phyloP scores from a whole-genome alignment of 2,329 filamentous ascomycete species.

The Aspergillus caelatus region DNA sequence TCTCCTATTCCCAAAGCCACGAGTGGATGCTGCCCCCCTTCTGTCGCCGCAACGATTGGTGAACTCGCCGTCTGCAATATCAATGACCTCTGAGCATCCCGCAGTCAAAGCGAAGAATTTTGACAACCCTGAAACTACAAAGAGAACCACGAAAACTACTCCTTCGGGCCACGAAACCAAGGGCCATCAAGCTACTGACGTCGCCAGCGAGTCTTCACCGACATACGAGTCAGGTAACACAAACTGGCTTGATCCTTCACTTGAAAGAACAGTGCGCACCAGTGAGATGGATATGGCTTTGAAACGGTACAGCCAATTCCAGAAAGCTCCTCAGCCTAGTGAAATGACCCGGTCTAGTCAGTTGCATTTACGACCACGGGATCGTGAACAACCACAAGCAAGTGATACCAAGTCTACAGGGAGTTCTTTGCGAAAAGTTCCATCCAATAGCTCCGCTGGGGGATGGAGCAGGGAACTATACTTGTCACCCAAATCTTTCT shows the following conservation, averaged over 20 bases:
- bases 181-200: conserved; percentile 20
- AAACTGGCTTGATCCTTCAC: conserved; percentile 28
- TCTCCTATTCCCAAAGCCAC: conserved; percentile 45
- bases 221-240: conserved; percentile 24
- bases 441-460: conserved; percentile 28
- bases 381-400: conserved; percentile 25
- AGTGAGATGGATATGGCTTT: conserved; percentile 39
- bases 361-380: conserved; percentile 27
- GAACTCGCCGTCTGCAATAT: conserved; percentile 43
- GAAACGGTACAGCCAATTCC: conserved; percentile 30
- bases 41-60: conserved; percentile 47
- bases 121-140: conserved; percentile 22
- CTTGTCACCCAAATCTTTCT: conserved; percentile 26
- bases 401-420: conserved; percentile 24
- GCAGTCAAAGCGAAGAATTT: conserved; percentile 23
- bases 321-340: conserved; percentile 16
- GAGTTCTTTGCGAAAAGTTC: conserved; percentile 17
- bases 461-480: conserved; percentile 29
- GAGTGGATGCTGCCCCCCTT: conserved; percentile 33
- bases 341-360: conserved; percentile 24
- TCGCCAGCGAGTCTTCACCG: conserved; percentile 17
- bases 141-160: conserved; percentile 32
- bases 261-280: conserved; percentile 35
- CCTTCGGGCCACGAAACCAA: conserved; percentile 18
- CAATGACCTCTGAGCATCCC: conserved; percentile 36